A percentile compares a stretch with the other conserved stretches of the same genome.
These are phyloP conservation scores for Fusarium sp. DNA, from an alignment of 2,329 filamentous ascomycete genomes.

Conservation along the genomic window DNA sequence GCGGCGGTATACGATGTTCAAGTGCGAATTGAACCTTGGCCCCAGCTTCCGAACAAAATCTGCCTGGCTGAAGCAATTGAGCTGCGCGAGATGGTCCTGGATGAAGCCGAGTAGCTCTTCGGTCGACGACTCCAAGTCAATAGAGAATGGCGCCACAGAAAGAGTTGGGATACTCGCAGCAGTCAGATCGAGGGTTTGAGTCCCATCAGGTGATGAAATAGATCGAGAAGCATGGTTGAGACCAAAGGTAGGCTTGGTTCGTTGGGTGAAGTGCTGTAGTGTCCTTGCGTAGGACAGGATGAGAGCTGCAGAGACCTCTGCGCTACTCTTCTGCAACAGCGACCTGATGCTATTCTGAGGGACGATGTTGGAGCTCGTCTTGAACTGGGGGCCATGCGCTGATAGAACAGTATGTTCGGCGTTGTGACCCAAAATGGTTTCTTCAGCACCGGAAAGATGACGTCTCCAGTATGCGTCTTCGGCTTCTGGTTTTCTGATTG, in stretches of 20 bases:
- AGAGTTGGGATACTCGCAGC: background rate
- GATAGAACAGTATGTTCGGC: rapidly evolving
- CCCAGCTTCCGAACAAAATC: background rate
- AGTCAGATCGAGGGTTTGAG: conserved; percentile 10
- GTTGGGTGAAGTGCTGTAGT: background rate
- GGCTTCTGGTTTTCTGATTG: background rate
- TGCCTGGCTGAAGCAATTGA: background rate
- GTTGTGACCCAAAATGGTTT: background rate
- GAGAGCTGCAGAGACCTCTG: background rate
- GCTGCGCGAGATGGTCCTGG: conserved; percentile 8
- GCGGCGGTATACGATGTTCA: conserved; percentile 8
- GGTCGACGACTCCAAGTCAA: background rate
- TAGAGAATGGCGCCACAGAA: background rate
- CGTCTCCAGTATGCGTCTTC: conserved; percentile 5
- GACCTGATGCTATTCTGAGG: background rate
- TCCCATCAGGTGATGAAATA: background rate
- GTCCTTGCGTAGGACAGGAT: conserved; percentile 6
- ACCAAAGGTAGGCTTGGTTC: background rate
- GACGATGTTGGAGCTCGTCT: background rate
- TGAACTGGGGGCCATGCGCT: background rate
- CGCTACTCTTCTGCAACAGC: background rate
- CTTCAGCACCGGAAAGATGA: background rate
- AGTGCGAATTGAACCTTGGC: conserved; percentile 2
- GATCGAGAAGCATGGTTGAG: conserved; percentile 22
- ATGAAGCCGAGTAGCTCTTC: background rate